Conservation (phyloP, 305 asterid genomes). For the Rubia tinctorum region DNA sequence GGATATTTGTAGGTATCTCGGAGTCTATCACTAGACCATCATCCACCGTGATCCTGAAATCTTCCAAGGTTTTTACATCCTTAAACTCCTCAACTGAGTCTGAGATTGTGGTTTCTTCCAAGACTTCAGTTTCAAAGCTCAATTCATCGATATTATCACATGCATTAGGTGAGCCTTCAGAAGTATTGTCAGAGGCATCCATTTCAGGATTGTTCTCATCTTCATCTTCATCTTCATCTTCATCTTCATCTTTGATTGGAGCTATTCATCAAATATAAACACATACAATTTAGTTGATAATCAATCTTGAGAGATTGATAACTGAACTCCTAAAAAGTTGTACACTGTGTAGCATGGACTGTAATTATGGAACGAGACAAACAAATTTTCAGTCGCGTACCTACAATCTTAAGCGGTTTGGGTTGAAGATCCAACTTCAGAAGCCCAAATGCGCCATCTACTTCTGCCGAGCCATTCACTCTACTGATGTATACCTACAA, state of each 20-base stretch:
- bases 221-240: background rate
- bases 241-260: slow-evolving; percentile 9
- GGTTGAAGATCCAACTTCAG: slow-evolving; percentile 25
- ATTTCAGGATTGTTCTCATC: slow-evolving; percentile 4
- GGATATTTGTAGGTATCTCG: slow-evolving; percentile 36
- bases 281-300: background rate
- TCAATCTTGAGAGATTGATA: background rate
- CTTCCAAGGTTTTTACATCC: slow-evolving; percentile 37
- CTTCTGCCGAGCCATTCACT: slow-evolving; percentile 25
- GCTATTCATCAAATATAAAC: background rate
- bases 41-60: slow-evolving; percentile 44
- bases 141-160: background rate
- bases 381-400: background rate
- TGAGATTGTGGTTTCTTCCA: slow-evolving; percentile 29
- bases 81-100: slow-evolving; percentile 31
- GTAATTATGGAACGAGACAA: background rate
- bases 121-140: slow-evolving; percentile 21
- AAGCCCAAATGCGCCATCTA: slow-evolving; percentile 13
- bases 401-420: slow-evolving; percentile 12
- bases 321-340: background rate
- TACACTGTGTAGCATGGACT: background rate
- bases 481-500: slow-evolving; percentile 49
- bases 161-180: background rate
- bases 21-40: slow-evolving; percentile 54
- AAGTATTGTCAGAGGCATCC: background rate